phyloP scores from a whole-genome alignment of 495 filamentous ascomycete species.

The Aspergillus leporis region DNA sequence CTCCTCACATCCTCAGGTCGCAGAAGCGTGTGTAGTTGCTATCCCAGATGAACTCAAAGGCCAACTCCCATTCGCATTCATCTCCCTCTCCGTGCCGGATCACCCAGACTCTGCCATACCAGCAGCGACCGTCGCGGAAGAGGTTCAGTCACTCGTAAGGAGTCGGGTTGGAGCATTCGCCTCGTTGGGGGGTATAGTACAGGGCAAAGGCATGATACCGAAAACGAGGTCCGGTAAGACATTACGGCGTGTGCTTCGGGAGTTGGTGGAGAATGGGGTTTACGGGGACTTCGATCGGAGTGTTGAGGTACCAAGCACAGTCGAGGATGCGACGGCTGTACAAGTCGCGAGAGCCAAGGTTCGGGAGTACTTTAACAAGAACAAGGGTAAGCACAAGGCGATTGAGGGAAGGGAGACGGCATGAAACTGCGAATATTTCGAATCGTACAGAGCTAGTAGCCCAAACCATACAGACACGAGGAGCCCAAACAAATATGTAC shows the following conservation, averaged over 20 bases:
- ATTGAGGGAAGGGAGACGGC: background rate
- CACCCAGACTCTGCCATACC: constrained; percentile 67
- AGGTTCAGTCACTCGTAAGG: constrained; percentile 73
- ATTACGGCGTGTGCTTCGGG: constrained; percentile 23
- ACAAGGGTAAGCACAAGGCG: background rate
- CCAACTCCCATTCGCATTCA: constrained; percentile 85
- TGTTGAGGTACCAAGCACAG: constrained; percentile 47
- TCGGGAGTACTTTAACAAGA: constrained; percentile 44
- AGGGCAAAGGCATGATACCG: constrained; percentile 82
- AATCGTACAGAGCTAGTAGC: too few relatives aligned
- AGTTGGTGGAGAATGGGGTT: constrained; percentile 62
- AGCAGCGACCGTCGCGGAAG: constrained; percentile 64
- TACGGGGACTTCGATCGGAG: constrained; percentile 49
- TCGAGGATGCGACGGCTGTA: constrained; percentile 48
- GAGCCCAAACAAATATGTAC: too few relatives aligned
- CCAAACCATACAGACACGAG: too few relatives aligned
- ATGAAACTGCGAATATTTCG: too few relatives aligned
- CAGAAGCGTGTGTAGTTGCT: constrained; percentile 86
- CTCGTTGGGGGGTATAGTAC: constrained; percentile 77
- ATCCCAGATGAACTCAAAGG: constrained; percentile 81
- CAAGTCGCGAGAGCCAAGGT: constrained; percentile 45
- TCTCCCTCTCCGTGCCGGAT: constrained; percentile 77
- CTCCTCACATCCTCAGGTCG: constrained; percentile 77
- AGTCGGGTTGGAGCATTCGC: constrained; percentile 90
- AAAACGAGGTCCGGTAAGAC: constrained; percentile 89